Conservation (phyloP, 257 asterid genomes). For the Capsicum rhomboideum region DNA sequence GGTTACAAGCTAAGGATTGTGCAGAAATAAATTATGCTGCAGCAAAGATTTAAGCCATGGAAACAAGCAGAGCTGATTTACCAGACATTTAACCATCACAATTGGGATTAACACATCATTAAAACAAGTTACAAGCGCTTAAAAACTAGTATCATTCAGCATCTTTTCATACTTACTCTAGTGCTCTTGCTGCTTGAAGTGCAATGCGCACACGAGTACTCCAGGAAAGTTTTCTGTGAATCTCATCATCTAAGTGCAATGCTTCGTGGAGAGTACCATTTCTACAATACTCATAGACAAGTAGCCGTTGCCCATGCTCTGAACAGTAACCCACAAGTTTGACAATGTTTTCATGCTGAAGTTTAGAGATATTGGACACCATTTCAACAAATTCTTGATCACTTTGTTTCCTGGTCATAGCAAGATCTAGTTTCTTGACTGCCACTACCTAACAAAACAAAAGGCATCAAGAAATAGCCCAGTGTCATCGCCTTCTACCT, state of each 20-base stretch:
- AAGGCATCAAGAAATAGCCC: not conserved
- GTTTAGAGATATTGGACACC: slow-evolving; percentile 49
- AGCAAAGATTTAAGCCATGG: not conserved
- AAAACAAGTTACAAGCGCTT: not conserved
- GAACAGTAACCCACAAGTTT: slow-evolving; percentile 77
- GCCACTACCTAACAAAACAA: slow-evolving; percentile 53
- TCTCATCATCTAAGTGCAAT: slow-evolving; percentile 56
- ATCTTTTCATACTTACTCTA: slow-evolving; percentile 50
- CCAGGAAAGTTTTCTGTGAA: slow-evolving; percentile 74
- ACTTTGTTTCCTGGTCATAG: slow-evolving; percentile 36
- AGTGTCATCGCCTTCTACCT: not conserved
- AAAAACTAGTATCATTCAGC: not conserved
- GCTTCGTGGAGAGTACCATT: slow-evolving; percentile 82
- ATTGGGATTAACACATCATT: not conserved
- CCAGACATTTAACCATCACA: not conserved
- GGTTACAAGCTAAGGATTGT: not conserved
- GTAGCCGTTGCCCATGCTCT: slow-evolving; percentile 78
- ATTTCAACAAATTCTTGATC: slow-evolving; percentile 66
- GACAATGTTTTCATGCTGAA: slow-evolving; percentile 54
- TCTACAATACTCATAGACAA: slow-evolving; percentile 58
- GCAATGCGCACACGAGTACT: slow-evolving; percentile 68
- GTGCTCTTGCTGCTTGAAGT: slow-evolving; percentile 86
- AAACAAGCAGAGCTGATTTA: not conserved
- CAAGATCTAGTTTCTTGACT: slow-evolving; percentile 66
- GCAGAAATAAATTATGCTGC: not conserved